Evolutionary conservation across 257 asterid species (phyloP), one percentile per base, ranked within the genome.

Genomic region (Nicotiana tomentosiformis): DNA sequence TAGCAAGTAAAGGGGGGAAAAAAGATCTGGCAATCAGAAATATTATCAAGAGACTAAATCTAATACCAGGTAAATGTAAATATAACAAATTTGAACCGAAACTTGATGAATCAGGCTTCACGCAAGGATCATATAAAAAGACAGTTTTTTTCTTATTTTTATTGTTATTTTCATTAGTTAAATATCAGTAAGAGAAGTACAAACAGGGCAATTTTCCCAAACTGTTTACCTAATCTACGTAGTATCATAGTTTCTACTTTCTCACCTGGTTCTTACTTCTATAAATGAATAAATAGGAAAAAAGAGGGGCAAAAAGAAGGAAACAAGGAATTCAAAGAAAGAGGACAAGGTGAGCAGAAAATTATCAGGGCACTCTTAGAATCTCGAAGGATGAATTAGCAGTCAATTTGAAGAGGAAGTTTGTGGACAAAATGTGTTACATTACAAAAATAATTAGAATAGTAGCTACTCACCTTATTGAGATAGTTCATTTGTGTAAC

Each of bases 401-500:
- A 72, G 79, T 72, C 2, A 46, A 20, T 49, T 72, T 46, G 26
- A 46, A 72, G 23, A 12, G 23, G 0, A 7, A 14, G 61, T 46
- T 72, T 49, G 37, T 4, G 23, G 37, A 72, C 78, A 46, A 20
- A 70, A 39, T 5, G 23, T 2, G 23, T 46, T 26, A 16, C 62
- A 74, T 49, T 15, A 14, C 2, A 74, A 74, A 72, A 49, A 4
- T 32, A 29, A 46, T 51, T 76, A 76, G 5, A 51, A 51, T 29
- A 77, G 0, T 46, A 10, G 65, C 51, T 82, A 86, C 91, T 87
- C 86, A 84, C 98, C 97, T 92, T 95, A 91, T 95, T 95, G 83
- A 95, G 97, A 88, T 95, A 95, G 86, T 93, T 95, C 98, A 93
- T 90, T 87, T 95, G 97, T 86, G 93, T 93, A 79, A 93, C 84